Conservation (phyloP, 192 early-diverging fungal genomes). For the Obelidium mucronatum region DNA sequence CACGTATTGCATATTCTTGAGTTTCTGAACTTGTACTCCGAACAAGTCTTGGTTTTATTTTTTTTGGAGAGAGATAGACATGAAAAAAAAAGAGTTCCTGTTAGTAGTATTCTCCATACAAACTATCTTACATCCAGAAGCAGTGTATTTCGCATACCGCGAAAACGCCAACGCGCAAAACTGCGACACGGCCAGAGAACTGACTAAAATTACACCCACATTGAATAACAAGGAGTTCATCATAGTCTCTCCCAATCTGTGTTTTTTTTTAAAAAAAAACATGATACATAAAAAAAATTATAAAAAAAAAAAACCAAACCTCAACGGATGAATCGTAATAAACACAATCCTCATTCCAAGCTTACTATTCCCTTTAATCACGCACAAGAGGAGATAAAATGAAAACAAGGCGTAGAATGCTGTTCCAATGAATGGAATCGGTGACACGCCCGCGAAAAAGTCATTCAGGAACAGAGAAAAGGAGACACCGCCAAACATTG, state of each 20-base stretch:
- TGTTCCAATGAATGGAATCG: slow-evolving; percentile 65
- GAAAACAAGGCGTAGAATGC: slow-evolving; percentile 63
- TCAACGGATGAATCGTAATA: slow-evolving; percentile 65
- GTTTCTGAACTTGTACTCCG: slow-evolving; percentile 61
- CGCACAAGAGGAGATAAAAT: slow-evolving; percentile 65
- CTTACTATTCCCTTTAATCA: slow-evolving; percentile 63
- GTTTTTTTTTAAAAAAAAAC: slow-evolving; percentile 26
- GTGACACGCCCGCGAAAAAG: slow-evolving; percentile 51
- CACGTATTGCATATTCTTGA: slow-evolving; percentile 55
- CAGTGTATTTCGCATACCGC: slow-evolving; percentile 59
- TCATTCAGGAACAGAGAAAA: slow-evolving; percentile 60
- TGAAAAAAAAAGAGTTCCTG: background rate
- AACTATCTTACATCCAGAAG: slow-evolving; percentile 54
- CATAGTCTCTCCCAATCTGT: slow-evolving; percentile 66
- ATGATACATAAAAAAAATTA: background rate
- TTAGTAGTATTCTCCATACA: no score
- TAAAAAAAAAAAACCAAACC: slow-evolving; percentile 34
- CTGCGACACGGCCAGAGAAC: slow-evolving; percentile 64
- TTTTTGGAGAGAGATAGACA: no score
- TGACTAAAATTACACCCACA: slow-evolving; percentile 61
- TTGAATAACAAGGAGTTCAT: slow-evolving; percentile 70
- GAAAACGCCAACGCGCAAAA: slow-evolving; percentile 63
- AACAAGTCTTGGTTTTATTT: slow-evolving; percentile 55
- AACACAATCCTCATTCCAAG: slow-evolving; percentile 67
- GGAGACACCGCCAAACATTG: slow-evolving; percentile 43